These are phyloP conservation scores for Solanum boliviense DNA, from an alignment of 257 asterid species.

Conservation along the genomic window DNA sequence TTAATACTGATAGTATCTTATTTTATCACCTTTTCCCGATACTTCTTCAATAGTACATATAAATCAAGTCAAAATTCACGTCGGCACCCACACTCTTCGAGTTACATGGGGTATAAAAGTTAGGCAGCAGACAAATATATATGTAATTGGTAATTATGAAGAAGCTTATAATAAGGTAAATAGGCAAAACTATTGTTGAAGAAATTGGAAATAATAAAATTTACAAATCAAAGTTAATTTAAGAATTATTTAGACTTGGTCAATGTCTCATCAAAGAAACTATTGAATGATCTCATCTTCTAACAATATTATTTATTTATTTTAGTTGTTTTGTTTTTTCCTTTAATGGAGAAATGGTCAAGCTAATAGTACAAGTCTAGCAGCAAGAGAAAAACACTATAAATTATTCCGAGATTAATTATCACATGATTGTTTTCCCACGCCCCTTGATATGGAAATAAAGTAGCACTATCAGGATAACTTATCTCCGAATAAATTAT, in stretches of 20 bases:
- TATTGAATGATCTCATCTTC: neutral
- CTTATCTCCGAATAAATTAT: too few species aligned
- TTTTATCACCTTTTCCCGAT: neutral
- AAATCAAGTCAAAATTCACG: neutral
- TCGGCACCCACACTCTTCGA: neutral
- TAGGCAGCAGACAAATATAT: neutral
- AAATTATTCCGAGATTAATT: too few species aligned
- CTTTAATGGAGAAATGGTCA: neutral
- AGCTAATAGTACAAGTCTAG: neutral
- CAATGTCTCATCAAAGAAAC: neutral
- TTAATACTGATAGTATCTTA: fast-evolving
- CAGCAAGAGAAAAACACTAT: neutral
- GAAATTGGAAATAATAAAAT: neutral
- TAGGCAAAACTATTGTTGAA: neutral
- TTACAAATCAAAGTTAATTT: neutral
- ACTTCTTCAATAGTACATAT: neutral
- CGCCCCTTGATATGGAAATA: too few species aligned
- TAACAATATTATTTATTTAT: neutral
- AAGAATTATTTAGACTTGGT: neutral
- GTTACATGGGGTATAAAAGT: neutral
- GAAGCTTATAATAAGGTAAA: neutral
- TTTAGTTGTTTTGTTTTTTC: neutral
- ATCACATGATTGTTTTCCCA: too few species aligned
- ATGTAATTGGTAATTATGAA: neutral
- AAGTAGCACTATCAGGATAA: too few species aligned